Conservation (phyloP, 345 rosid genomes). For the Populus euphratica region DNA sequence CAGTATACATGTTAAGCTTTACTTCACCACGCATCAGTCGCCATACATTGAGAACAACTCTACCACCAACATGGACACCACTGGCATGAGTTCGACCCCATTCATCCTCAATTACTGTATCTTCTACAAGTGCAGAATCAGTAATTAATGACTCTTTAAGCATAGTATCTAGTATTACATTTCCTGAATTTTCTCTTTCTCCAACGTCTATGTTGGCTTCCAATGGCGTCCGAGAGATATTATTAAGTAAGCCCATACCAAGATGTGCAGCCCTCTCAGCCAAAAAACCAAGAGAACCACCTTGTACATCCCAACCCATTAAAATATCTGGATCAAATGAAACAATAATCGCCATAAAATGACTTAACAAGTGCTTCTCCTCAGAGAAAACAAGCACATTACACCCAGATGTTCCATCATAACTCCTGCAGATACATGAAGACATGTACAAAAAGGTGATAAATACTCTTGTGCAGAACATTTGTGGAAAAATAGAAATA, state of each 20-base stretch:
- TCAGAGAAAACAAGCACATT: conserved; percentile 52
- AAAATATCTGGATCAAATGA: conserved; percentile 77
- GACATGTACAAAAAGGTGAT: conserved; percentile 4
- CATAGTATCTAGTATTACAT: conserved; percentile 32
- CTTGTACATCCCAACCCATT: conserved; percentile 94
- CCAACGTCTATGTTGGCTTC: conserved; percentile 30
- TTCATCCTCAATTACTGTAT: conserved; percentile 75
- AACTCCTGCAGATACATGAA: conserved; percentile 44
- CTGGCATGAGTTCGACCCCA: conserved; percentile 99
- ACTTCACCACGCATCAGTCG: conserved; percentile 83
- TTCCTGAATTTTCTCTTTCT: conserved; percentile 32
- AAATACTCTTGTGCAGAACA: background rate
- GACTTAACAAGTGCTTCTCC: conserved; percentile 59
- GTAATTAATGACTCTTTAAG: conserved; percentile 36
- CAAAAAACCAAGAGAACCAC: conserved; percentile 86
- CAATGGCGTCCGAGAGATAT: conserved; percentile 67
- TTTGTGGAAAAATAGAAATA: background rate
- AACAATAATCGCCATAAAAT: conserved; percentile 47
- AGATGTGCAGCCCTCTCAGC: conserved; percentile 96
- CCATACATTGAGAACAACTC: conserved; percentile 88
- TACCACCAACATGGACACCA: conserved; percentile 94
- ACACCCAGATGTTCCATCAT: conserved; percentile 66
- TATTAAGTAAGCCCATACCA: conserved; percentile 74
- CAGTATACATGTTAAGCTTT: conserved; percentile 73
- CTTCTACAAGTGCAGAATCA: conserved; percentile 42